Evolutionary conservation across 129 eudicot genomes (phyloP), one percentile per base, ranked within the genome.

Genomic region (Escallonia rubra): DNA sequence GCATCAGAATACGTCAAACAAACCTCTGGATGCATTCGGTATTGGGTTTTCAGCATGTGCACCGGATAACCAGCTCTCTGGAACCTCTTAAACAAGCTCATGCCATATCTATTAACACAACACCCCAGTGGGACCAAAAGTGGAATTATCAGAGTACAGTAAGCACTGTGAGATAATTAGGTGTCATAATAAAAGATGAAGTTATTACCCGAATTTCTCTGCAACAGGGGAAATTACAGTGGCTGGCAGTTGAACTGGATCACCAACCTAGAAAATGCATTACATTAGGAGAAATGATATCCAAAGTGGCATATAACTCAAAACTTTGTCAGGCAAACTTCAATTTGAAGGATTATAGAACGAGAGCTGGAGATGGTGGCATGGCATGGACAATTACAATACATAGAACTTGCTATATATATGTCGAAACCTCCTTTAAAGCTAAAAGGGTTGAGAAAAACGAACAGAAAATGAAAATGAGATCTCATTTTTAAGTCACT

Each of bases 11-110:
- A 9, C 70, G 11, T 41, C 45, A 61, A 3, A 47, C 43, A 0
- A 16, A 94, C 99, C 99, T 94, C 96, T 8, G 99, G 99, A 71
- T 94, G 96, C 99, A 94, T 94, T 52, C 99, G 93, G 72, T 94
- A 94, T 78, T 94, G 99, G 48, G 96, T 89, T 89, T 87, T 89
- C 61, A 94, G 85, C 99, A 94, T 89, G 76, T 80, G 85, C 58
- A 94, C 96, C 44, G 93, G 96, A 78, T 94, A 94, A 52, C 99
- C 99, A 53, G 97, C 97, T 69, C 46, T 75, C 78, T 94, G 99
- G 74, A 94, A 87, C 79, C 99, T 94, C 77, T 87, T 85, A 69
- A 94, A 94, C 79, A 94, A 83, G 85, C 99, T 94, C 90, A 75
- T 87, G 52, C 93, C 88, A 53, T 94, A 94, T 68, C 97, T 94